Percentiles rank a stretch among this genome's conserved stretches.
phyloP scores from a whole-genome alignment of 2,329 filamentous ascomycete species.

The Xylariaceae sp. region DNA sequence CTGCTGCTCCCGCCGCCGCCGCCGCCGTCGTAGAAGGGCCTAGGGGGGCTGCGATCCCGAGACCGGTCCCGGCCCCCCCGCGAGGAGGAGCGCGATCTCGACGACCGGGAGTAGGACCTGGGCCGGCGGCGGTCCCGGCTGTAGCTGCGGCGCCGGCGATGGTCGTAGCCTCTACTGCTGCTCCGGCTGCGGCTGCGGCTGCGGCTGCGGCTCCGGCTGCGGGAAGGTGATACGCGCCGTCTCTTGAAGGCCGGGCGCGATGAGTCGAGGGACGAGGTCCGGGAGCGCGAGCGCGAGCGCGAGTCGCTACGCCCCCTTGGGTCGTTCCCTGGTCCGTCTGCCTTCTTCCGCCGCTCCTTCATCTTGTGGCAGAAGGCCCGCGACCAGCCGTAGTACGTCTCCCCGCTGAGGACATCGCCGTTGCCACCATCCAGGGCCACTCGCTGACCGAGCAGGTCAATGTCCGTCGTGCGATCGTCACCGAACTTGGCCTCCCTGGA shows the following conservation, averaged over 20 bases:
- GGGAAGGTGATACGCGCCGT: slow-evolving; percentile 30
- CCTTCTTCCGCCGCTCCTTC: slow-evolving; percentile 47
- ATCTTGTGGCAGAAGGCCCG: slow-evolving; percentile 72
- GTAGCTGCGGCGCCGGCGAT: slow-evolving; percentile 18
- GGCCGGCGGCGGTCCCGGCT: slow-evolving; percentile 19
- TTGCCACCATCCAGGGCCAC: slow-evolving; percentile 59
- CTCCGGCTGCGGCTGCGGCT: slow-evolving; percentile 22
- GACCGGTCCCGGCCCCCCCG: slow-evolving; percentile 10
- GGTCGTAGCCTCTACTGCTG: slow-evolving; percentile 15
- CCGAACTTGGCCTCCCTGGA: slow-evolving; percentile 37
- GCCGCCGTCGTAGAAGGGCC: slow-evolving; percentile 1
- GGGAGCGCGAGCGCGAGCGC: slow-evolving; percentile 28
- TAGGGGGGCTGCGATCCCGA: slow-evolving; percentile 10
- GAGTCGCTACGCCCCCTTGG: slow-evolving; percentile 22
- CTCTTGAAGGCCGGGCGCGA: slow-evolving; percentile 32
- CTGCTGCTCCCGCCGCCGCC: slow-evolving; percentile 7
- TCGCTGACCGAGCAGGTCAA: slow-evolving; percentile 69
- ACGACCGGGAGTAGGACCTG: slow-evolving; percentile 24
- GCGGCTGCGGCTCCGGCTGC: slow-evolving; percentile 23
- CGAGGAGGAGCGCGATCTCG: slow-evolving; percentile 21
- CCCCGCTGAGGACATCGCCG: slow-evolving; percentile 55
- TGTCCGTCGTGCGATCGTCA: slow-evolving; percentile 46
- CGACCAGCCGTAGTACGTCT: slow-evolving; percentile 88
- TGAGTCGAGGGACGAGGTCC: slow-evolving; percentile 27
- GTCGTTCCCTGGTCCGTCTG: slow-evolving; percentile 12